Base-by-base conservation (phyloP, 257 asterid genomes). In the Scutellaria baicalensis region DNA sequence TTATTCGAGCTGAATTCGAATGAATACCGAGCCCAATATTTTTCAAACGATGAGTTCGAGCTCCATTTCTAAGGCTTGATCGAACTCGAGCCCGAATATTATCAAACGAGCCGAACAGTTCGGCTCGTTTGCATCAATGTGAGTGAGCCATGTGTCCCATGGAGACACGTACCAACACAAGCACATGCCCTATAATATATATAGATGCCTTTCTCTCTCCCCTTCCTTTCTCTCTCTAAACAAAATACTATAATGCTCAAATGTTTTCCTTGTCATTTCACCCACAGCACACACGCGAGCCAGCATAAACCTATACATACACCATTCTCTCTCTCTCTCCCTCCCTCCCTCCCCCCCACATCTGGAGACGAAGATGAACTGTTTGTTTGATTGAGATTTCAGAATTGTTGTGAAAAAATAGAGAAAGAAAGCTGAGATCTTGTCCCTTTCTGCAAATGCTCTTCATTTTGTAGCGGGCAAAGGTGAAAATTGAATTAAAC, bases 401-500 rank as follows among this genome's bases (percentile, higher is more conserved):
- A 35, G 23, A 49, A 64, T 44, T 52, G 40, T 61, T 59, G 52
- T 42, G 51, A 39, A 21, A 48, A 27, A n/a, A 13, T n/a, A n/a
- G n/a, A 68, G 9, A 6, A 16, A 11, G 70, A 72, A 69, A 70
- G 68, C 54, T 60, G 78, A 66, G 82, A 80, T 80, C 80, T 66
- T 70, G 84, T 27, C 77, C 75, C 74, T 73, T 63, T 67, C 75
- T 69, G 73, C 80, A 73, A 73, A 76, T 80, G 82, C 70, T 76
- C 79, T 69, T 73, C 75, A 38, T 69, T 73, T 73, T 65, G 79
- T 65, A 33, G 78, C 72, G 69, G 77, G 71, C 44, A 52, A 64
- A 63, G 79, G 79, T 60, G 73, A 35, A 54, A 61, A 39, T 43
- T 70, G 6, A 47, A 44, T 65, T 66, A 47, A 64, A 64, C 71